Base-by-base conservation (phyloP, 2,329 filamentous ascomycete species). In the Colletotrichum shisoi region DNA sequence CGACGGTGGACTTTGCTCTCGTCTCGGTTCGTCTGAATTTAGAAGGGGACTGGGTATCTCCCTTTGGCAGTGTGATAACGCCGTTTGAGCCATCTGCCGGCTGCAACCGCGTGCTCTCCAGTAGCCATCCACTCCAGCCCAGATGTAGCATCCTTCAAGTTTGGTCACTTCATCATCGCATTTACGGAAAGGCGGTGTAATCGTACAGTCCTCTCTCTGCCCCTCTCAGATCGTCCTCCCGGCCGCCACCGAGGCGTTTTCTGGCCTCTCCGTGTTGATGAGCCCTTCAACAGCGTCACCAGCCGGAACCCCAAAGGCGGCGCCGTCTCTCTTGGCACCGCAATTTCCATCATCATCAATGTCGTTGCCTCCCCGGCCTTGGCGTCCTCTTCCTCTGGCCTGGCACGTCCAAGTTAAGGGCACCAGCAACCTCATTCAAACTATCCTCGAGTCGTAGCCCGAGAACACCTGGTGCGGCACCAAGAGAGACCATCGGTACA, bases 311-410 rank as follows among this genome's bases (percentile, higher is more conserved):
- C 49, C 27, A 60, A 54, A 51, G 51, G 60, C 54, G 64, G 64
- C 24, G 57, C 64, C 53, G 60, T 67, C 13, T 67, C 60, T 13
- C 42, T 67, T 19, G 64, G 60, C 54, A 60, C 64, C 51, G 46
- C 59, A 15, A 63, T 19, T 52, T 60, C 17, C 76, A 74, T 49
- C 81, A 52, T 52, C 80, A 69, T 77, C 70, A 74, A 77, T 40
- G 76, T 79, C 4, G 76, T 78, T 15, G 81, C 79, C 8, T 79
- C 76, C 6, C 66, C 81, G n/a, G 76, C 79, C 42, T 79, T 79
- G 79, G 79, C 4, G 72, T 72, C 39, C 74, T 81, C 0, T 80
- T 79, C 71, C 74, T 81, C 42, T 81, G 78, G 78, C 80, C 79
- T 7, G 79, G 79, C 5, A 81, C 81, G 77, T 79, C 76, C 59